Percentiles rank a stretch among this genome's conserved stretches.
Conservation (phyloP, 129 eudicot genomes). For the Heracleum sosnowskyi region DNA sequence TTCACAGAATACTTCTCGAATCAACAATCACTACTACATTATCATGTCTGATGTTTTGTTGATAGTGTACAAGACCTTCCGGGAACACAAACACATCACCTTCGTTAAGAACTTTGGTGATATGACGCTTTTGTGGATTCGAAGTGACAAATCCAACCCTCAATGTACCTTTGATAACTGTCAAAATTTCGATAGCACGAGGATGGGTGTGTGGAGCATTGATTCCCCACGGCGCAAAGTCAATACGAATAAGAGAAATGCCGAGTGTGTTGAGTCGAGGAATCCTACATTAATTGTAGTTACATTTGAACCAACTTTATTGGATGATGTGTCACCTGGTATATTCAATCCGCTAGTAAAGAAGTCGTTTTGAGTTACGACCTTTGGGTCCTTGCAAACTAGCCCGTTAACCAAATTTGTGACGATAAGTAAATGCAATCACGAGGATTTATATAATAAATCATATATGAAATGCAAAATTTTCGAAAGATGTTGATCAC, state of each 20-base stretch:
- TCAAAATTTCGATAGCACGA: background rate
- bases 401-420: conserved; percentile 22
- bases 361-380: conserved; percentile 16
- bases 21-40: background rate
- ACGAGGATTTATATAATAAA: no score
- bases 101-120: background rate
- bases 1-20: no score
- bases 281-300: background rate
- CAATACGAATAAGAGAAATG: conserved; percentile 7
- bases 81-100: conserved; percentile 6
- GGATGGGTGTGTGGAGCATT: conserved; percentile 1
- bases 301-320: conserved; percentile 10
- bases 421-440: no score
- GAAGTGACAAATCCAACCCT: background rate
- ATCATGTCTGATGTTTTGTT: background rate
- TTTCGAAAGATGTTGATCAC: no score
- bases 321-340: conserved; percentile 10
- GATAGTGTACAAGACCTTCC: background rate
- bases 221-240: background rate
- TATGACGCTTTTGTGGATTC: background rate
- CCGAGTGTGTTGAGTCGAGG: conserved; percentile 19
- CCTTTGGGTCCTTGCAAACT: conserved; percentile 18
- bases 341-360: conserved; percentile 11
- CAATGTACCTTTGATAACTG: background rate
- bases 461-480: no score